Evolutionary conservation across 2,329 filamentous ascomycete genomes (phyloP), one percentile per base, ranked within the genome.

Genomic region (Elsinoe fawcettii): DNA sequence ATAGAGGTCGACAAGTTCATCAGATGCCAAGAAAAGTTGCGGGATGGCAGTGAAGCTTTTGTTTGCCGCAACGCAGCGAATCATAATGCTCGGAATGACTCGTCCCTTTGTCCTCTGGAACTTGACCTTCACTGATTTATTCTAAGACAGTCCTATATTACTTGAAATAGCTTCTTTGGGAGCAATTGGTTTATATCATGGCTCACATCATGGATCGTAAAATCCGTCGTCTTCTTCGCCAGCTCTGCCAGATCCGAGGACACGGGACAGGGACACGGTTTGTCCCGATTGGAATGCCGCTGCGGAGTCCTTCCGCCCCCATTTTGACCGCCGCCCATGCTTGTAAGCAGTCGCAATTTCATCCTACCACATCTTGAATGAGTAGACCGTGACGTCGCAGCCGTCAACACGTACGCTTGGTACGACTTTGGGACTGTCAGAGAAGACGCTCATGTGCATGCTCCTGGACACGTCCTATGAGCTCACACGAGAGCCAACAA

Each of bases 1-100:
- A 37, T 53, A 27, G 49, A 53, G 32, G 30, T 53, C 25, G 30
- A 39, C 49, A 39, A 18, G 20, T 39, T 39, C 30, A 39, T 34
- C 34, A 23, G 30, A 37, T 39, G 49, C 49, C 49, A 53, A 53
- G 49, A 30, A 23, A 34, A 51, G n/a, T 53, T 53, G 30, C 49
- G 30, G 49, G 49, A 53, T 37, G 49, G 32, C 49, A 36, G 20
- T 53, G 49, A 53, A 53, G 49, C 49, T 53, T 53, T 53, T 37
- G 30, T 51, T 39, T 37, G 49, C 49, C 49, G 30, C 49, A 25
- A 20, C 14, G 11, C 49, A 32, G 46, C 46, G 16, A 53, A 53
- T 53, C 49, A 53, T 22, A 53, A 37, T 53, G 49, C 34, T 53
- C 12, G 12, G 14, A 53, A 36, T 53, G 20, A 46, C 22, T 27